Evolutionary conservation across 2,329 filamentous ascomycete species (phyloP), one percentile per base, ranked within the genome.

Genomic region (Eurotiales sp.): DNA sequence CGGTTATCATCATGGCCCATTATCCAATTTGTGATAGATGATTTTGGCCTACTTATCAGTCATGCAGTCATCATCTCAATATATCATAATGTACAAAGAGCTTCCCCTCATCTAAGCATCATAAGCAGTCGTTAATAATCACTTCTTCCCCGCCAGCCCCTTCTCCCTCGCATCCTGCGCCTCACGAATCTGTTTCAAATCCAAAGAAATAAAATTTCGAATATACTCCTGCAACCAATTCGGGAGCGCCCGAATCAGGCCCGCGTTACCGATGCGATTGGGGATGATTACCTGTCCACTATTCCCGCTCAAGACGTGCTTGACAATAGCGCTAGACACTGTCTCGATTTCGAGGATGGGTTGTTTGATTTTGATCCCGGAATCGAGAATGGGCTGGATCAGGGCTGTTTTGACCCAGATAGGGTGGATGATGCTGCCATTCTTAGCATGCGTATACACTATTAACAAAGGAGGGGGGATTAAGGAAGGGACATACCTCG

Each of bases 271-370:
- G 15, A 59, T 68, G 54, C 57, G 69, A 58, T 17, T 64, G 3
- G 79, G 75, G 21, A 81, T 57, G 17, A 80, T 67, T 14, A 80
- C 60, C 57, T 77, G 72, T 4, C 73, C 77, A 54, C 76, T 76
- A 46, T 70, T 70, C 44, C 77, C 72, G 29, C 65, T 72, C 17
- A 79, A 60, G 10, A 83, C 70, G 57, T 80, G 76, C 53, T 69
- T 70, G 36, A 79, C 72, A 4, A 82, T 71, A 0, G 72, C 75
- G 4, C 72, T 67, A 3, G 76, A 73, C 12, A 82, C 71, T 7
- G 58, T 60, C 42, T 72, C 59, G 2, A 66, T 56, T 12, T 66
- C 67, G 55, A 74, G 60, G 7, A 69, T 55, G 2, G 66, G 63
- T 51, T 69, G 68, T 12, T 56, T 55, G 55, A 69, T 69, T 21